These are phyloP conservation scores for Asclepias syriaca DNA, from an alignment of 257 asterid genomes.

Conservation along the genomic window DNA sequence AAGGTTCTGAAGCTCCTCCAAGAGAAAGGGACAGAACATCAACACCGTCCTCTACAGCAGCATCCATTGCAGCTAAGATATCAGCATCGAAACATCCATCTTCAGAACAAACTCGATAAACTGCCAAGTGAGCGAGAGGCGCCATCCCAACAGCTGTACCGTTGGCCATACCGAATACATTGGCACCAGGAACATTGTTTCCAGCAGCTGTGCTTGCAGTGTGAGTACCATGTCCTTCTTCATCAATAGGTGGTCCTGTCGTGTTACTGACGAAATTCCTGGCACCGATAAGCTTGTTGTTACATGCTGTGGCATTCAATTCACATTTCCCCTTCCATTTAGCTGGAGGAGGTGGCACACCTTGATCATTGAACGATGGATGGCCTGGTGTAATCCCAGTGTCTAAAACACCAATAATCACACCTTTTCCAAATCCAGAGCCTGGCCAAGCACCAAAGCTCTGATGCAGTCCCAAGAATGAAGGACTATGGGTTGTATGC, in stretches of 20 bases:
- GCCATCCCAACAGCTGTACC: conserved; percentile 52
- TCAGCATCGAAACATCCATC: conserved; percentile 15
- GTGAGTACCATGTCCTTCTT: conserved; percentile 30
- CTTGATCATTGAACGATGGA: conserved; percentile 33
- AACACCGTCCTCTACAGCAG: conserved; percentile 31
- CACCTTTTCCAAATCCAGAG: conserved; percentile 34
- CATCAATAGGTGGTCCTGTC: conserved; percentile 24
- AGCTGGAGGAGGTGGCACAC: conserved; percentile 34
- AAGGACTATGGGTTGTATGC: conserved; percentile 38
- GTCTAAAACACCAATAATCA: conserved; percentile 34
- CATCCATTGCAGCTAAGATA: conserved; percentile 39
- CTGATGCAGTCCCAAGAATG: conserved; percentile 33
- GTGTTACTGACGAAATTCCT: conserved; percentile 27
- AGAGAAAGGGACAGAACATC: conserved; percentile 26
- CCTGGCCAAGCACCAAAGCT: conserved; percentile 22
- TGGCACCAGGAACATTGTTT: conserved; percentile 31
- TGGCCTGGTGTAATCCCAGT: conserved; percentile 33
- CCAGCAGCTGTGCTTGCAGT: conserved; percentile 58
- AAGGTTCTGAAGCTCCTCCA: not conserved
- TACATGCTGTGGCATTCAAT: conserved; percentile 17
- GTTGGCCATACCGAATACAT: conserved; percentile 33
- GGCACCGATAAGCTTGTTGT: conserved; percentile 47
- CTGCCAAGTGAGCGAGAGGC: conserved; percentile 46
- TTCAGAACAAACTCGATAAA: conserved; percentile 28
- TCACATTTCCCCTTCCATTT: conserved; percentile 43